Conservation (phyloP, 2,329 filamentous ascomycete species). For the Epichloe uncinata region DNA sequence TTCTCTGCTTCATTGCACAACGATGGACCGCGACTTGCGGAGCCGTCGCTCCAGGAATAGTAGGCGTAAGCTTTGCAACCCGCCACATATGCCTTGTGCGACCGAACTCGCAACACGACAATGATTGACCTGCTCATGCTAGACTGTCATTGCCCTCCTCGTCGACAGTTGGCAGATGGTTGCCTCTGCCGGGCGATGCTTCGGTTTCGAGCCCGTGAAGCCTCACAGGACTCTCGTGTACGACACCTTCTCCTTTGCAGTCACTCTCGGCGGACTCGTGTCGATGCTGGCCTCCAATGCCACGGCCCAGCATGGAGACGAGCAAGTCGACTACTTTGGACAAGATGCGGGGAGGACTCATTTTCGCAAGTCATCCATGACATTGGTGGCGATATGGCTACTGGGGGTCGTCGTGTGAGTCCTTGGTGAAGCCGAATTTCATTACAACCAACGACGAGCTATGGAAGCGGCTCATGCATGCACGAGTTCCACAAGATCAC, state of each 20-base stretch:
- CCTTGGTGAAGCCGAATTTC: no score
- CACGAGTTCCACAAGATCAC: no score
- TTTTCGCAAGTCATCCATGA: background rate
- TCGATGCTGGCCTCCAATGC: conserved; percentile 17
- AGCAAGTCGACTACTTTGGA: background rate
- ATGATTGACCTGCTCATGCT: background rate
- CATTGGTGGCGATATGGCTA: conserved; percentile 8
- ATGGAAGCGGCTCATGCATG: no score
- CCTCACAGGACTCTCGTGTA: conserved; percentile 17
- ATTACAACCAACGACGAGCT: no score
- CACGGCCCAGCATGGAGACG: background rate
- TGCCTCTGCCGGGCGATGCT: conserved; percentile 15
- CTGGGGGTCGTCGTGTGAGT: conserved; percentile 14
- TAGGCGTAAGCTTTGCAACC: conserved; percentile 16
- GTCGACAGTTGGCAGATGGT: conserved; percentile 25
- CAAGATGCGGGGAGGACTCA: conserved; percentile 8
- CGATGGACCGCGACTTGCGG: conserved; percentile 18
- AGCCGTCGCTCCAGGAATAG: conserved; percentile 17
- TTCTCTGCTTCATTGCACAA: conserved; percentile 20
- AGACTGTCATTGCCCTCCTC: conserved; percentile 18
- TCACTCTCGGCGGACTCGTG: conserved; percentile 21
- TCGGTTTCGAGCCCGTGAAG: conserved; percentile 14
- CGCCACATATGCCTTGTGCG: background rate
- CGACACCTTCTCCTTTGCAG: conserved; percentile 20
- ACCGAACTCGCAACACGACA: no score